These are phyloP conservation scores for Lycium ferocissimum DNA, from an alignment of 257 asterid genomes.

Conservation along the genomic window DNA sequence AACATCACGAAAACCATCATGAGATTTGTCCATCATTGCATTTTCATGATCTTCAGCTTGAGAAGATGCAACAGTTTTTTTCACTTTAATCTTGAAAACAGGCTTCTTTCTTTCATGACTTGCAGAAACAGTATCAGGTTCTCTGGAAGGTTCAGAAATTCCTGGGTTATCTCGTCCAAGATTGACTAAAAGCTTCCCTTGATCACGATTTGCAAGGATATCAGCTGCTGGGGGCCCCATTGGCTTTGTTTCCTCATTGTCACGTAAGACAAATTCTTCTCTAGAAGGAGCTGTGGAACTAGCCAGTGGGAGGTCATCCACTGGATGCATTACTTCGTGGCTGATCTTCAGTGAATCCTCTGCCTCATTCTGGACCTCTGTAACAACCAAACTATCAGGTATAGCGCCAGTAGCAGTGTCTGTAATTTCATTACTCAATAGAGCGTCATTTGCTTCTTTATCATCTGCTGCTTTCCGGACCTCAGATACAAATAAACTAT, in stretches of 20 bases:
- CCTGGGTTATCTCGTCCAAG: conserved; percentile 39
- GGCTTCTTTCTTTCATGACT: conserved; percentile 73
- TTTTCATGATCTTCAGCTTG: conserved; percentile 61
- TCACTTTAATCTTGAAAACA: conserved; percentile 78
- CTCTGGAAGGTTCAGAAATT: conserved; percentile 51
- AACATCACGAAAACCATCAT: conserved; percentile 50
- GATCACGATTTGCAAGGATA: conserved; percentile 24
- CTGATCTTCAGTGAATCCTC: conserved; percentile 36
- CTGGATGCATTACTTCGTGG: conserved; percentile 41
- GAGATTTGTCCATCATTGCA: conserved; percentile 48
- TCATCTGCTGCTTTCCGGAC: conserved; percentile 45
- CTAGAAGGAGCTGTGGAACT: conserved; percentile 28
- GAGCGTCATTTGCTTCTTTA: conserved; percentile 45
- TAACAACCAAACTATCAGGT: conserved; percentile 43
- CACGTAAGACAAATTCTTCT: conserved; percentile 29
- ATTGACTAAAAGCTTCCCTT: conserved; percentile 40
- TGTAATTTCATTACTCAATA: conserved; percentile 37
- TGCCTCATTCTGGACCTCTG: conserved; percentile 40
- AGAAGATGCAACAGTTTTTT: conserved; percentile 68
- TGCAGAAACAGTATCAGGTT: conserved; percentile 62
- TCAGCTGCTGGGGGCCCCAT: conserved; percentile 13
- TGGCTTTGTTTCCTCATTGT: conserved; percentile 31
- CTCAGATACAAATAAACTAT: conserved; percentile 44
- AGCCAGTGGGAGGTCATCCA: conserved; percentile 34
- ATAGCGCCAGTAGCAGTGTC: conserved; percentile 33